These are phyloP conservation scores for Dendrobium huoshanense DNA, from an alignment of 106 monocot genomes.

Conservation along the genomic window DNA sequence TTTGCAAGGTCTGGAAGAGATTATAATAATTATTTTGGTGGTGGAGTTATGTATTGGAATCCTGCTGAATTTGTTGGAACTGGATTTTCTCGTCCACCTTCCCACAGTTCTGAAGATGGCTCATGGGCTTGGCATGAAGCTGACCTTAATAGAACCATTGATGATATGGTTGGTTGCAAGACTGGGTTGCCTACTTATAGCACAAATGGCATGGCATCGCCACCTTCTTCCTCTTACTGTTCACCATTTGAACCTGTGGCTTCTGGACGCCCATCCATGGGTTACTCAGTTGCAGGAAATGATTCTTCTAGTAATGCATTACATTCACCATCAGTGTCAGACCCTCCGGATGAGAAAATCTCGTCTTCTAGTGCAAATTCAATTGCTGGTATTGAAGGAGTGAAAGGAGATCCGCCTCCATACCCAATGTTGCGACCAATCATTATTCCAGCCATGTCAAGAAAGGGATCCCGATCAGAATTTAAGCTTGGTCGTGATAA, in stretches of 20 bases:
- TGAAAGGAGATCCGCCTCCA: conserved; percentile 70
- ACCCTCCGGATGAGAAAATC: conserved; percentile 40
- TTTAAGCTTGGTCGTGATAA: conserved; percentile 60
- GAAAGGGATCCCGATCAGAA: conserved; percentile 77
- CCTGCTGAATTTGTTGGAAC: conserved; percentile 75
- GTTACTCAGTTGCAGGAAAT: conserved; percentile 43
- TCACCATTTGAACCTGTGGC: conserved; percentile 62
- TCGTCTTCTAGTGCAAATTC: conserved; percentile 27
- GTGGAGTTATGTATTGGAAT: conserved; percentile 99
- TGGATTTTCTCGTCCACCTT: conserved; percentile 82
- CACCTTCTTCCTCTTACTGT: conserved; percentile 46
- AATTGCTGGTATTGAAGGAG: conserved; percentile 45
- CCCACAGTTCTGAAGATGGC: conserved; percentile 93
- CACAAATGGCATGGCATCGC: conserved; percentile 52
- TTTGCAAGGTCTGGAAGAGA: conserved; percentile 53
- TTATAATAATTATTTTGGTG: conserved; percentile 96
- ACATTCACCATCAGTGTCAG: conserved; percentile 33
- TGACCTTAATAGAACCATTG: conserved; percentile 84
- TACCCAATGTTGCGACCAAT: conserved; percentile 86
- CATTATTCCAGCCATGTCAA: conserved; percentile 68
- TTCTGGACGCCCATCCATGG: conserved; percentile 39
- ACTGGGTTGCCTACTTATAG: conserved; percentile 45
- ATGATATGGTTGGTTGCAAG: conserved; percentile 81
- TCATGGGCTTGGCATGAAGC: conserved; percentile 98
- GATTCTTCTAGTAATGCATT: conserved; percentile 28